Evolutionary conservation across 2,329 filamentous ascomycete species (phyloP), one percentile per base, ranked within the genome.

Genomic region (Magnaporthiopsis rhizophila): DNA sequence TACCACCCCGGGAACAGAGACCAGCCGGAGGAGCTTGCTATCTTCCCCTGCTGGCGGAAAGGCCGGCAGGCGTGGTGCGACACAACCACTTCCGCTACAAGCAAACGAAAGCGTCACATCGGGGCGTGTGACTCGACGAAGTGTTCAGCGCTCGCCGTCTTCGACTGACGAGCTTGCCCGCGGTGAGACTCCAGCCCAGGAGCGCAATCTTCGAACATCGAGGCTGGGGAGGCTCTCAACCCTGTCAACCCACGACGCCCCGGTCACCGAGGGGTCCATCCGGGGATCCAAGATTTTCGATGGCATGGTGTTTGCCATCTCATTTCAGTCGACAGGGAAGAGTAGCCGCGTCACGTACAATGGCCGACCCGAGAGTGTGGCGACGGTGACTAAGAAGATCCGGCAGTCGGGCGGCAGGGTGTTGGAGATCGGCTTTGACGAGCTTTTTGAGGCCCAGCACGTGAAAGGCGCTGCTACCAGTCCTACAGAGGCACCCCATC

Each of bases 271-370:
- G 26, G 57, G 28, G 13, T 57, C 62, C 28, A 26, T 34, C 7
- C 36, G 53, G 53, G 62, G n/a, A 18, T 21, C 56, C 32, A 70
- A 65, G 12, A 66, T 96, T 0, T 97, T 98, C 70, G 77, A 83
- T 1, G 86, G 88, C 58, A 97, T 97, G 92, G 86, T 86, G 0
- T 97, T 98, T 75, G 92, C 92, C 0, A 83, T 97, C 13, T 94
- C 92, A 0, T 91, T 92, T 67, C 81, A 81, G 69, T 74, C 76
- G 0, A 58, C 57, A 32, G 30, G 26, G n/a, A 76, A 75, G 34
- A 45, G 59, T 36, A 36, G 80, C 21, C 77, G 77, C 11, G 82
- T 86, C 24, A 85, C 86, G 11, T 76, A 73, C 60, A 71, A 71
- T 3, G 71, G 74, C 58, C 76, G 74, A 32, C 68, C 71, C 34